phyloP scores from a whole-genome alignment of 805 yeast species.

The Spathaspora boniae region DNA sequence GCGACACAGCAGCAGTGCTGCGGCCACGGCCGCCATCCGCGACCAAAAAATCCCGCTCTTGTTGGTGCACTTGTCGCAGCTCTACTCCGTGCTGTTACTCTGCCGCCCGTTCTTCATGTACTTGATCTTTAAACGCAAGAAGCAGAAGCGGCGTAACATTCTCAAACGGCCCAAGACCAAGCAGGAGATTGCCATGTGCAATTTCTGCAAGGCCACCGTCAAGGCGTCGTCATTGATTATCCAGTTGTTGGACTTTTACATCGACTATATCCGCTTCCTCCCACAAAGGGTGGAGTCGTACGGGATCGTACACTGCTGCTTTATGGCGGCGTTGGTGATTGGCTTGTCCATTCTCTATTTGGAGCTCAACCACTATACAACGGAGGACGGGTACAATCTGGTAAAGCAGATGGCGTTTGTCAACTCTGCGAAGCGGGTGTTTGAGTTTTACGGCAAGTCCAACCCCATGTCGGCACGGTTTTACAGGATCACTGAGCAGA shows the following conservation, averaged over 20 bases:
- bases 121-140: slow-evolving; percentile 5
- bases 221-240: slow-evolving; percentile 13
- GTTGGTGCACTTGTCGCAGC: slow-evolving; percentile 29
- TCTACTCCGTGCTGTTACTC: slow-evolving; percentile 33
- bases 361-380: slow-evolving; percentile 2
- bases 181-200: slow-evolving; percentile 8
- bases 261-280: slow-evolving; percentile 7
- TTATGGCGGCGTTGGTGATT: slow-evolving; percentile 11
- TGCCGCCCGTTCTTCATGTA: slow-evolving; percentile 42
- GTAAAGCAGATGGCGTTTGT: slow-evolving; percentile 7
- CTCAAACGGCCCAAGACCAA: background rate
- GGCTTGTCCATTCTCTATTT: slow-evolving; percentile 7
- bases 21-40: no score
- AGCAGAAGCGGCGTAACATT: background rate
- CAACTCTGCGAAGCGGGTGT: slow-evolving; percentile 6
- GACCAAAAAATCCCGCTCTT: slow-evolving; percentile 21
- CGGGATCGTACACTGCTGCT: slow-evolving; percentile 11
- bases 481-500: background rate
- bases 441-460: slow-evolving; percentile 5
- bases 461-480: slow-evolving; percentile 3
- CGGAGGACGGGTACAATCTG: slow-evolving; percentile 5
- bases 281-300: slow-evolving; percentile 9
- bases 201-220: slow-evolving; percentile 13
- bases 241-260: slow-evolving; percentile 14
- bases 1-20: no score